Conservation (phyloP, 805 yeast species). For the Cyberlindnera americana region DNA sequence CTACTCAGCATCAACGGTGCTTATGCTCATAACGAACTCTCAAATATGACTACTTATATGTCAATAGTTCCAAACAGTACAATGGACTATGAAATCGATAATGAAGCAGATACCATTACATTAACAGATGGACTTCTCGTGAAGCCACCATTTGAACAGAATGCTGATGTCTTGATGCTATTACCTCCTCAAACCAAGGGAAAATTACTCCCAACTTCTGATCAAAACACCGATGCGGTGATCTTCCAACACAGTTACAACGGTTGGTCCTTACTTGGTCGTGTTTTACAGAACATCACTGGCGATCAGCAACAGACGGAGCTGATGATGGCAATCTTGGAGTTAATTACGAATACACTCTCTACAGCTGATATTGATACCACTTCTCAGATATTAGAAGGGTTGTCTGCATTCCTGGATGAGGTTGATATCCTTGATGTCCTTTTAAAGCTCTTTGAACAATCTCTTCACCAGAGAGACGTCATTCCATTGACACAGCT, state of each 20-base stretch:
- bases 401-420: slow-evolving; percentile 40
- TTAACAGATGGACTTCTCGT: slow-evolving; percentile 46
- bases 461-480: slow-evolving; percentile 55
- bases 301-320: slow-evolving; percentile 35
- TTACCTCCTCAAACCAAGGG: slow-evolving; percentile 64
- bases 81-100: slow-evolving; percentile 41
- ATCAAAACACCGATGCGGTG: slow-evolving; percentile 39
- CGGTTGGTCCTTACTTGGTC: slow-evolving; percentile 87
- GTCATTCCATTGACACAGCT: slow-evolving; percentile 42
- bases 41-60: slow-evolving; percentile 60
- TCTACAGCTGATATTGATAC: slow-evolving; percentile 36
- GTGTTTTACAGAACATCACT: slow-evolving; percentile 61
- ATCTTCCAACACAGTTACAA: slow-evolving; percentile 70
- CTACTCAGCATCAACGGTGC: slow-evolving; percentile 60
- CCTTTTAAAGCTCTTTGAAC: slow-evolving; percentile 63
- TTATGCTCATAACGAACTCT: slow-evolving; percentile 62
- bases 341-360: slow-evolving; percentile 47
- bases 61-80: slow-evolving; percentile 37
- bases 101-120: slow-evolving; percentile 49
- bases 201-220: slow-evolving; percentile 54
- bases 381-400: slow-evolving; percentile 37
- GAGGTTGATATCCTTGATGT: slow-evolving; percentile 61
- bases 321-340: slow-evolving; percentile 45
- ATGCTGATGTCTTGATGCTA: slow-evolving; percentile 39
- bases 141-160: slow-evolving; percentile 54